Conservation (phyloP, 2,329 filamentous ascomycete genomes). For the Trematosphaeria pertusa region DNA sequence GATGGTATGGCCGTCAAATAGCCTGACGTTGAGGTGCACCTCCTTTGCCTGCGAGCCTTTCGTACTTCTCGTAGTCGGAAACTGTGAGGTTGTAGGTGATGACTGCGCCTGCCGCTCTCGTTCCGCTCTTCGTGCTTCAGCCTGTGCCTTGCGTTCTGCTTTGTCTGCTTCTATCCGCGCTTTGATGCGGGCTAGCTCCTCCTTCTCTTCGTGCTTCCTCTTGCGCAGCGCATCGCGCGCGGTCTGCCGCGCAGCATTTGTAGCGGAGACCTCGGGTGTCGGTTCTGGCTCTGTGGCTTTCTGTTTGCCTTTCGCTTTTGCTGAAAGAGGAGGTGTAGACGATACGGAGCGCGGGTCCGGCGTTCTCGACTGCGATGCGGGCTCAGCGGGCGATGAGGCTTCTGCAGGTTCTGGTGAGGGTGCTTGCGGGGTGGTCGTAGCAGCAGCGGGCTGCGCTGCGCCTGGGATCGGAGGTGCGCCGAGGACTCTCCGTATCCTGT, state of each 20-base stretch:
- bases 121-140: constrained; percentile 45
- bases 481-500: constrained; percentile 56
- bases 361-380: not conserved
- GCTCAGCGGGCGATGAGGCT: constrained; percentile 4
- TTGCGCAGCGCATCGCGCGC: constrained; percentile 60
- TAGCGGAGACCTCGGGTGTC: constrained; percentile 41
- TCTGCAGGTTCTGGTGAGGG: constrained; percentile 15
- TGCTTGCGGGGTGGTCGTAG: constrained; percentile 13
- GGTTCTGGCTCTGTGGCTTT: constrained; percentile 50
- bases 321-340: constrained; percentile 20
- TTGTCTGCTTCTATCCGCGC: constrained; percentile 80
- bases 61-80: constrained; percentile 23
- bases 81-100: constrained; percentile 9
- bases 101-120: constrained; percentile 28
- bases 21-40: constrained; percentile 71
- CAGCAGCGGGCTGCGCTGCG: constrained; percentile 14
- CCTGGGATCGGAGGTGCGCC: constrained; percentile 38
- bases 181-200: constrained; percentile 75
- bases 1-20: constrained; percentile 84
- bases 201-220: constrained; percentile 68
- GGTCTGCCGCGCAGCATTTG: constrained; percentile 46
- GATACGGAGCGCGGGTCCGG: not conserved
- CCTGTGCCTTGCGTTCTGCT: constrained; percentile 63
- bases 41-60: constrained; percentile 38
- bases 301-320: constrained; percentile 47